A percentile compares a stretch with the other conserved stretches of the same genome.
These are phyloP conservation scores for Daldinia loculata DNA, from an alignment of 495 filamentous ascomycete species.

Conservation along the genomic window DNA sequence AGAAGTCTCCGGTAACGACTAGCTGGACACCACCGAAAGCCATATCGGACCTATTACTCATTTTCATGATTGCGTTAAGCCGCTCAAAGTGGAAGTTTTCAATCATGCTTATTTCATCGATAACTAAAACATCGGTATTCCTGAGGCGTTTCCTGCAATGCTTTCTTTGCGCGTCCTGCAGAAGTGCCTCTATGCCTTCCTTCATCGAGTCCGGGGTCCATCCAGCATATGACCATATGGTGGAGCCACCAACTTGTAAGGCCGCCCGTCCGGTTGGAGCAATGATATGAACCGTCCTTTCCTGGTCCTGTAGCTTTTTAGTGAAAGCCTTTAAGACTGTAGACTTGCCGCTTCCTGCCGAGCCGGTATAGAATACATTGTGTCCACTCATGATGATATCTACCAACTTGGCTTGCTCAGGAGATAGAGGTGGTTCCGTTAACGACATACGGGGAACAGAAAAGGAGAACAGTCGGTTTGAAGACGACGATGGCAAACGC, in stretches of 20 bases:
- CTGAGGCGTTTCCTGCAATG: neutral
- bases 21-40: neutral
- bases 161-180: neutral
- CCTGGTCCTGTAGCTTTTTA: neutral
- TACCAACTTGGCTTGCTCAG: constrained; percentile 59
- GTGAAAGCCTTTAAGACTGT: neutral
- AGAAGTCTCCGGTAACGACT: neutral
- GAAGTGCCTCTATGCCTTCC: constrained; percentile 10
- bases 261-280: constrained; percentile 65
- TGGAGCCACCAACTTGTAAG: constrained; percentile 61
- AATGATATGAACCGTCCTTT: neutral
- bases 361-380: constrained; percentile 71
- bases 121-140: neutral
- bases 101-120: neutral
- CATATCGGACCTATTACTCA: neutral
- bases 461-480: neutral
- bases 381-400: constrained; percentile 55
- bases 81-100: neutral
- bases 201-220: constrained; percentile 55
- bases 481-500: neutral
- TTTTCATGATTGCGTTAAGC: neutral
- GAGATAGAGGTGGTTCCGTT: constrained; percentile 6
- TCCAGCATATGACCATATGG: constrained; percentile 63
- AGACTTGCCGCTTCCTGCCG: constrained; percentile 66
- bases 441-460: neutral